These are phyloP conservation scores for Trichoderma sp. DNA, from an alignment of 2,329 filamentous ascomycete species.

Conservation along the genomic window DNA sequence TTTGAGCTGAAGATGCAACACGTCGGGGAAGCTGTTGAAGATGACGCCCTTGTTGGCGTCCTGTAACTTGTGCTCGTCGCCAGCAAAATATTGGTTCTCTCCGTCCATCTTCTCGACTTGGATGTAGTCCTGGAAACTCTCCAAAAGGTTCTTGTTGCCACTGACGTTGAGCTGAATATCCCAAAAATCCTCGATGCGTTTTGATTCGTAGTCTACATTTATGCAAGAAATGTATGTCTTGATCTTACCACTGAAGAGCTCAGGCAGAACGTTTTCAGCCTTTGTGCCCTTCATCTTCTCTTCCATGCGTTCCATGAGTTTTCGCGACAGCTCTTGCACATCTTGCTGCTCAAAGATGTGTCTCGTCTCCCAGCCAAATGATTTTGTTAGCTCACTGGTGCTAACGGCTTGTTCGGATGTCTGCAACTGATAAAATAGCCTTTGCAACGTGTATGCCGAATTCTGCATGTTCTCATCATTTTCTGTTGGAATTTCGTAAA, in stretches of 20 bases:
- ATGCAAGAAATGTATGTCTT: constrained; percentile 99
- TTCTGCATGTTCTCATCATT: constrained; percentile 78
- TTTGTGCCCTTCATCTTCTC: constrained; percentile 97
- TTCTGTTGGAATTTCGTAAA: constrained; percentile 95
- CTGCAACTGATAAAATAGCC: constrained; percentile 93
- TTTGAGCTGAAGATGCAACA: constrained; percentile 92
- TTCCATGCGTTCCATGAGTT: constrained; percentile 96
- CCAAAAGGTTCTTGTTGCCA: constrained; percentile 87
- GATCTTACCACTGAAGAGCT: constrained; percentile 95
- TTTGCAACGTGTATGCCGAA: constrained; percentile 90
- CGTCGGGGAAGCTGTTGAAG: constrained; percentile 91
- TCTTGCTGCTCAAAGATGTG: constrained; percentile 99
- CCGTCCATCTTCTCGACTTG: constrained; percentile 96
- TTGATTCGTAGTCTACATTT: constrained; percentile 96
- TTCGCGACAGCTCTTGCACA: constrained; percentile 93
- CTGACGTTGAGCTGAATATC: constrained; percentile 97
- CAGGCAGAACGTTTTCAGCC: constrained; percentile 82
- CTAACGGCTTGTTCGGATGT: constrained; percentile 81
- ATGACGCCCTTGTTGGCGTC: constrained; percentile 98
- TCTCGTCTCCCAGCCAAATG: constrained; percentile 96
- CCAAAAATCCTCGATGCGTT: constrained; percentile 96
- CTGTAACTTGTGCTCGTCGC: constrained; percentile 85
- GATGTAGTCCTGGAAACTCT: constrained; percentile 95
- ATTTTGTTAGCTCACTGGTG: constrained; percentile 91
- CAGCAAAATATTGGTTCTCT: constrained; percentile 97